phyloP scores from a whole-genome alignment of 2,329 filamentous ascomycete genomes.

The Bisporella sp. region DNA sequence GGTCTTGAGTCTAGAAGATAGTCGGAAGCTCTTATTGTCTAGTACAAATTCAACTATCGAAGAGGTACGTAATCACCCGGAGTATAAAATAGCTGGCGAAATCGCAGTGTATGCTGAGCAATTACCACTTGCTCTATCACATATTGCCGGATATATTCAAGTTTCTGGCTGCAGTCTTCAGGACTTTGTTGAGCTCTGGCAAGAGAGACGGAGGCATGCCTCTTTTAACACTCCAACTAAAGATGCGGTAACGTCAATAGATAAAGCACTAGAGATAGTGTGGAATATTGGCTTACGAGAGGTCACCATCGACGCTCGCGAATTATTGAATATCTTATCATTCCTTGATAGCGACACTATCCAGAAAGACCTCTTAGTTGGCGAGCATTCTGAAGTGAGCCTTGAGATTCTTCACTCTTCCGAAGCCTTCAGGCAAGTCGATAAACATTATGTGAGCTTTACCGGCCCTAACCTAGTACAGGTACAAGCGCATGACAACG shows the following conservation, averaged over 20 bases:
- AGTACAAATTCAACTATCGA: slow-evolving; percentile 9
- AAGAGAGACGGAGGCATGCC: slow-evolving; percentile 10
- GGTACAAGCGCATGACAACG: neutral
- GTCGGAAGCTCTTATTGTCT: slow-evolving; percentile 9
- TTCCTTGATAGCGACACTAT: slow-evolving; percentile 14
- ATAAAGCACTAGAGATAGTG: slow-evolving; percentile 8
- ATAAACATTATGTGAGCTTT: neutral
- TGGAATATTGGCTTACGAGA: slow-evolving; percentile 12
- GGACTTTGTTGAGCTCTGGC: slow-evolving; percentile 14
- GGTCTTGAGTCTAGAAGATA: slow-evolving; percentile 8
- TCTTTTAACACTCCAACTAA: slow-evolving; percentile 1
- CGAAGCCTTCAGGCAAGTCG: slow-evolving; percentile 2
- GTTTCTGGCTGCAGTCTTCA: slow-evolving; percentile 9
- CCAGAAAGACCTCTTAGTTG: slow-evolving; percentile 11
- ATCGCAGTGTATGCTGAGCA: slow-evolving; percentile 10
- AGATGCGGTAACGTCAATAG: neutral
- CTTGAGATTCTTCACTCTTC: slow-evolving; percentile 6
- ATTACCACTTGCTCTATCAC: slow-evolving; percentile 10
- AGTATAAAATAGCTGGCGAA: slow-evolving; percentile 13
- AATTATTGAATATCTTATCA: slow-evolving; percentile 13
- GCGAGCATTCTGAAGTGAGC: slow-evolving; percentile 6
- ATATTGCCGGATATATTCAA: slow-evolving; percentile 15
- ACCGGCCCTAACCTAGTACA: neutral
- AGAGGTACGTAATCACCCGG: slow-evolving; percentile 7
- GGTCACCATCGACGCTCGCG: slow-evolving; percentile 9